Percentiles rank a stretch among this genome's conserved stretches.
Evolutionary conservation across 2,329 filamentous ascomycete species (phyloP).

Genomic region (Coleophoma crateriformis): DNA sequence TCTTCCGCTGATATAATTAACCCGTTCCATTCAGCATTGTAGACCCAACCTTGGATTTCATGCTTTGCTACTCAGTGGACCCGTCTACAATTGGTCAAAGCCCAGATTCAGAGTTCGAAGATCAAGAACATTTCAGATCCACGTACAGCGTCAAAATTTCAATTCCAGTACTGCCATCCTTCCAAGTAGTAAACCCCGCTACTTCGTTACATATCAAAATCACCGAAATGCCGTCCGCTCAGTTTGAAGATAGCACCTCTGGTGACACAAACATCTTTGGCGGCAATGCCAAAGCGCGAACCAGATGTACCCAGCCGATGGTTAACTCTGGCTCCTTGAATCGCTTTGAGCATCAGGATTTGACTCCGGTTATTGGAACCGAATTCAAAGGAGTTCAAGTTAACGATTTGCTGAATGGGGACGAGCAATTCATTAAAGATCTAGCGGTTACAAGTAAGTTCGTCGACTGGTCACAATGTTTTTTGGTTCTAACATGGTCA

Average conservation of each 20-base stretch:
- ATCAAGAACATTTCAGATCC: no score
- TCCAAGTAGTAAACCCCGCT: no score
- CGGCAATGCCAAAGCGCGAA: slow-evolving; percentile 4
- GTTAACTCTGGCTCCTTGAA: slow-evolving; percentile 19
- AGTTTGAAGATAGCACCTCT: neutral
- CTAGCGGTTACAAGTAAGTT: slow-evolving; percentile 40
- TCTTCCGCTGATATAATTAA: neutral
- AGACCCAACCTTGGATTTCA: no score
- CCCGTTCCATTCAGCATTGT: no score
- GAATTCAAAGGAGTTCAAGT: slow-evolving; percentile 54
- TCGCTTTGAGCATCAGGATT: slow-evolving; percentile 11
- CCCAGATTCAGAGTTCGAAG: no score
- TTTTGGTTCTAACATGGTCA: slow-evolving; percentile 36
- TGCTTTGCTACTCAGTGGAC: no score
- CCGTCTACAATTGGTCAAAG: no score
- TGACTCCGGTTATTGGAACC: slow-evolving; percentile 33
- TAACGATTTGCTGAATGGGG: slow-evolving; percentile 52
- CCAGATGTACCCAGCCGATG: slow-evolving; percentile 12
- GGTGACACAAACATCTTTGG: neutral
- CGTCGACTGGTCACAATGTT: neutral
- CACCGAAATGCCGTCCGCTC: neutral
- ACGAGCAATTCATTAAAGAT: slow-evolving; percentile 50
- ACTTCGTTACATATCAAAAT: no score
- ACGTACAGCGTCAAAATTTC: no score
- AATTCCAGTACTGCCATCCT: no score